Conservation (phyloP, 192 early-diverging fungal genomes). For the Backusella psychrophila region DNA sequence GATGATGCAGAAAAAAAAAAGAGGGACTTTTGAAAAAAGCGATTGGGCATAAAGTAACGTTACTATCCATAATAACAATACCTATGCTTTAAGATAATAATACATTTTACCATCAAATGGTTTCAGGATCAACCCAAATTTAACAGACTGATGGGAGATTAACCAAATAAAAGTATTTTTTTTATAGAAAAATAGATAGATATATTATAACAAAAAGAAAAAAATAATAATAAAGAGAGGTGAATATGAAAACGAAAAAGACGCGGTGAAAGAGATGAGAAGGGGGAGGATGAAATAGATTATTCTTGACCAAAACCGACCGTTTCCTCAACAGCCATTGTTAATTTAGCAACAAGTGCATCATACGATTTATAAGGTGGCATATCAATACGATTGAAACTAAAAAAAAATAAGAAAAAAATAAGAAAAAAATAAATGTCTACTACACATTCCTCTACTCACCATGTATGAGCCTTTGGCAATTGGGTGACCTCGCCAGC, state of each 20-base stretch:
- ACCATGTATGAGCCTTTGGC: slow-evolving; percentile 96
- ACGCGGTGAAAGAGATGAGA: background rate
- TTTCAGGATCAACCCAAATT: too few species aligned
- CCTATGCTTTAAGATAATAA: too few species aligned
- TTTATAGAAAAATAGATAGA: background rate
- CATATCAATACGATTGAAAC: slow-evolving; percentile 96
- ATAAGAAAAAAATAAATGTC: background rate
- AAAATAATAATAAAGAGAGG: background rate
- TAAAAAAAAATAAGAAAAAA: slow-evolving; percentile 39
- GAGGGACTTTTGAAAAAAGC: too few species aligned
- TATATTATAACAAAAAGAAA: background rate
- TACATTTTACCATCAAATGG: too few species aligned
- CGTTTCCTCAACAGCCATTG: slow-evolving; percentile 94
- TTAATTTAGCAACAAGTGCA: slow-evolving; percentile 53
- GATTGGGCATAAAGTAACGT: too few species aligned
- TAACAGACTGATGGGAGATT: too few species aligned
- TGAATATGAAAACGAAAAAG: background rate
- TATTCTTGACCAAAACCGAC: slow-evolving; percentile 91
- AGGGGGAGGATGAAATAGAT: background rate
- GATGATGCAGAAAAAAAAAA: too few species aligned
- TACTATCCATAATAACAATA: too few species aligned
- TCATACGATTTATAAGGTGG: slow-evolving; percentile 91
- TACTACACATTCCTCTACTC: slow-evolving; percentile 5
- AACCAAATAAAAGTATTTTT: too few species aligned
- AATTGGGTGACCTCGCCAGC: slow-evolving; percentile 81